phyloP scores from a whole-genome alignment of 257 asterid genomes.

The Penstemon newberryi region DNA sequence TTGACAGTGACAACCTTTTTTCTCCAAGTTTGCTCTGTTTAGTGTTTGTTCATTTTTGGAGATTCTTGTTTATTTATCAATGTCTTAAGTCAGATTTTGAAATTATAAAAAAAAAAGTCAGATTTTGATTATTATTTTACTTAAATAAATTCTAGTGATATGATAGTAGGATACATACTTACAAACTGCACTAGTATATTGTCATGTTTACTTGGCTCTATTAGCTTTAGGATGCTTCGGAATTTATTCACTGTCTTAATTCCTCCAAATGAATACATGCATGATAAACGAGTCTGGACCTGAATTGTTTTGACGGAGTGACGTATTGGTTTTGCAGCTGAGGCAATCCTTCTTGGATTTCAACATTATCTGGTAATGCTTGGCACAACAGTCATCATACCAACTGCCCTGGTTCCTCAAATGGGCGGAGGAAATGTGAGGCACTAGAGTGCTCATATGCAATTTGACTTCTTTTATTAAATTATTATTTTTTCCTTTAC shows the following conservation, averaged over 20 bases:
- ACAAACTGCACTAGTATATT: not conserved
- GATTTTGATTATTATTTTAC: not conserved
- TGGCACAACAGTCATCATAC: conserved; percentile 75
- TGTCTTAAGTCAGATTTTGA: not conserved
- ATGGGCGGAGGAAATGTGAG: conserved; percentile 96
- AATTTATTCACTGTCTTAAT: not conserved
- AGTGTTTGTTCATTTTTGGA: not conserved
- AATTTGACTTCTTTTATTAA: not conserved
- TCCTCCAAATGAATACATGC: not conserved
- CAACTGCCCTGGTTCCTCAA: conserved; percentile 84
- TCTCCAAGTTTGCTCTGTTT: not conserved
- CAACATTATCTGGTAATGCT: conserved; percentile 89
- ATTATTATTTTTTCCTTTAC: not conserved
- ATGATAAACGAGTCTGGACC: not conserved
- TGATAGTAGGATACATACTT: not conserved
- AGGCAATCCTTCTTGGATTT: conserved; percentile 88
- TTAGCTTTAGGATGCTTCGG: conserved; percentile 3
- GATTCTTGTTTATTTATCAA: conserved; percentile 7
- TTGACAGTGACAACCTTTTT: not conserved
- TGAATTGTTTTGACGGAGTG: not conserved
- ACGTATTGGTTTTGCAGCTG: conserved; percentile 56
- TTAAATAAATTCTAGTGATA: not conserved
- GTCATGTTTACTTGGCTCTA: not conserved
- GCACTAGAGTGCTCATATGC: conserved; percentile 13
- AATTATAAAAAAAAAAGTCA: not conserved